These are phyloP conservation scores for Phyllosticta citrichinensis DNA, from an alignment of 2,329 filamentous ascomycete species.

Conservation along the genomic window DNA sequence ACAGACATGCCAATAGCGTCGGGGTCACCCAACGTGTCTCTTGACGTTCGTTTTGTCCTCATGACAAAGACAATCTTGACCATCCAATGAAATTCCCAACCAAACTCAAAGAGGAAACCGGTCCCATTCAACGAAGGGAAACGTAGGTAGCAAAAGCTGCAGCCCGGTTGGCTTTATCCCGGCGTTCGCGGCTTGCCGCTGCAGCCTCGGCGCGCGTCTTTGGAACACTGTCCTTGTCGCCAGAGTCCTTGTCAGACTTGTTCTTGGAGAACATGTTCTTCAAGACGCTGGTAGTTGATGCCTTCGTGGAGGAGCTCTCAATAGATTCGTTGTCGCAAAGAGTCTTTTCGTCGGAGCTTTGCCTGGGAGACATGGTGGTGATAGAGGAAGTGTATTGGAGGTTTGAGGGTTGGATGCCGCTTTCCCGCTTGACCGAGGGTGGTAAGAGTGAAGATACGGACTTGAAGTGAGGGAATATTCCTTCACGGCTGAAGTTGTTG, in stretches of 20 bases:
- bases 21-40: too few species aligned
- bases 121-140: background rate
- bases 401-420: background rate
- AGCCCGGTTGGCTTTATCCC: background rate
- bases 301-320: constrained; percentile 18
- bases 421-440: too few species aligned
- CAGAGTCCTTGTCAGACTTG: background rate
- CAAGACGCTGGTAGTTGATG: constrained; percentile 17
- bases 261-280: constrained; percentile 13
- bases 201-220: background rate
- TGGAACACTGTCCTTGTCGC: background rate
- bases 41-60: too few species aligned
- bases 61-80: background rate
- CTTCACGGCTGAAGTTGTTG: too few species aligned
- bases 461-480: too few species aligned
- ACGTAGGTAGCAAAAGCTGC: constrained; percentile 2
- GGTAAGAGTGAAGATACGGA: too few species aligned
- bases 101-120: background rate
- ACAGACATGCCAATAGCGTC: too few species aligned
- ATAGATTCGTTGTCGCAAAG: constrained; percentile 13
- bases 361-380: constrained; percentile 1
- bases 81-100: background rate
- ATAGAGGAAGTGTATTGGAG: background rate
- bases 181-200: background rate
- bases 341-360: background rate